Evolutionary conservation across 2,329 filamentous ascomycete species (phyloP).

Genomic region (Aspergillus sp.): DNA sequence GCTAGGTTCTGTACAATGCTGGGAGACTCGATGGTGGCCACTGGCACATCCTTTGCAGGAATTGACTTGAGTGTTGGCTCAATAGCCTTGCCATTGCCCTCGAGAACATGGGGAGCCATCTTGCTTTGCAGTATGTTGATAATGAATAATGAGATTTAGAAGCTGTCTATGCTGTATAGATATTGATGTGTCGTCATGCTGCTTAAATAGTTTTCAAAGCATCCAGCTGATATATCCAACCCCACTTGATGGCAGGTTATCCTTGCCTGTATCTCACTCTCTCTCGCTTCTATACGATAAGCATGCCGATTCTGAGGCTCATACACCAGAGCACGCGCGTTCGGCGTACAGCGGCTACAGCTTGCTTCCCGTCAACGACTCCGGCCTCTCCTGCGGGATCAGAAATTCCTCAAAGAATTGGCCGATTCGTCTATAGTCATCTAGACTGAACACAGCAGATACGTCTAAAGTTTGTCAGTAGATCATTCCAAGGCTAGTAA

Average conservation of each 20-base stretch:
- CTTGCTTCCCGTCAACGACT: constrained; percentile 10
- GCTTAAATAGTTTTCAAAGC: background rate
- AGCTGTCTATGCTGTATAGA: background rate
- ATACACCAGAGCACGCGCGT: background rate
- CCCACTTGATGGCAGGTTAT: background rate
- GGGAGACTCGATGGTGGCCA: background rate
- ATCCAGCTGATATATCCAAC: background rate
- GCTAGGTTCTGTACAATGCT: background rate
- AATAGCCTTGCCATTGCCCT: background rate
- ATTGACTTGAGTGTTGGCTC: background rate
- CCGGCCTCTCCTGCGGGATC: constrained; percentile 16
- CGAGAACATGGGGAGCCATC: background rate
- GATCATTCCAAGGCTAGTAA: background rate
- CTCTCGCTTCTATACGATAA: background rate
- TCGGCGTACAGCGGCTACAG: constrained; percentile 1
- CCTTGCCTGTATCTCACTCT: background rate
- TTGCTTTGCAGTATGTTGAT: background rate
- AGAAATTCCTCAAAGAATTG: constrained; percentile 41
- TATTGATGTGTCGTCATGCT: background rate
- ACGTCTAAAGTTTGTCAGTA: constrained; percentile 34
- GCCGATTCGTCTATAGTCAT: constrained; percentile 36
- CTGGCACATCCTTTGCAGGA: background rate
- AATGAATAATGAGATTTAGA: background rate
- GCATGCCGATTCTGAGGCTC: background rate
- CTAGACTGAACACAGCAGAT: constrained; percentile 39